These are phyloP conservation scores for Mortierella claussenii DNA, from an alignment of 192 early-diverging fungal genomes.

Conservation along the genomic window DNA sequence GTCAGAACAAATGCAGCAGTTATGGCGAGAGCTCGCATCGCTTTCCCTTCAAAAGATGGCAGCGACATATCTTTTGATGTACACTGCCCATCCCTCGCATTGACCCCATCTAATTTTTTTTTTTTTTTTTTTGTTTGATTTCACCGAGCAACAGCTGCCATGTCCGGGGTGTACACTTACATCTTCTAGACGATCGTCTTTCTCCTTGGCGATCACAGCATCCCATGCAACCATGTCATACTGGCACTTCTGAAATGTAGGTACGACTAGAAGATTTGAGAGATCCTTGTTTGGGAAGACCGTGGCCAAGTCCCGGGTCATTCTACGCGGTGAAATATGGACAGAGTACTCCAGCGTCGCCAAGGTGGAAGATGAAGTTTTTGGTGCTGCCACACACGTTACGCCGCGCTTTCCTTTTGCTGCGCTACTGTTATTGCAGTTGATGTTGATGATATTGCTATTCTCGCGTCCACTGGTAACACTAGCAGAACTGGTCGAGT, in stretches of 20 bases:
- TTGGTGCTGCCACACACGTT: slow-evolving; percentile 15
- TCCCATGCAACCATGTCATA: slow-evolving; percentile 84
- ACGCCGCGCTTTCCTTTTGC: background rate
- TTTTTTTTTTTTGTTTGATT: too few species aligned
- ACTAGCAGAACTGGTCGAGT: too few species aligned
- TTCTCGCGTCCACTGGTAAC: too few species aligned
- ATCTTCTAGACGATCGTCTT: slow-evolving; percentile 80
- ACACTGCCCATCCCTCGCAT: too few species aligned
- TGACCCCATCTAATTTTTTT: too few species aligned
- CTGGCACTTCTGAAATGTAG: slow-evolving; percentile 80
- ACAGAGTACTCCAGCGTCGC: slow-evolving; percentile 62
- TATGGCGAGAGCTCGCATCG: too few species aligned
- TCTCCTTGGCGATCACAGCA: slow-evolving; percentile 76
- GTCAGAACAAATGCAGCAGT: too few species aligned
- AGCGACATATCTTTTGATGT: too few species aligned
- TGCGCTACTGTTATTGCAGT: slow-evolving; percentile 1
- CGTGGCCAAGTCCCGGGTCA: slow-evolving; percentile 73
- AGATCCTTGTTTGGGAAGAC: slow-evolving; percentile 73
- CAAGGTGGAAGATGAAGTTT: slow-evolving; percentile 25
- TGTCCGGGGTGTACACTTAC: slow-evolving; percentile 65
- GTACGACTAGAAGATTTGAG: slow-evolving; percentile 75
- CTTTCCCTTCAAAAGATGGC: too few species aligned
- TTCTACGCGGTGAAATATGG: slow-evolving; percentile 59
- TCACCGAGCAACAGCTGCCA: background rate
- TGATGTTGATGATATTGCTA: background rate